Conservation (phyloP, 441 rosid genomes). For the Croton laevigatus region DNA sequence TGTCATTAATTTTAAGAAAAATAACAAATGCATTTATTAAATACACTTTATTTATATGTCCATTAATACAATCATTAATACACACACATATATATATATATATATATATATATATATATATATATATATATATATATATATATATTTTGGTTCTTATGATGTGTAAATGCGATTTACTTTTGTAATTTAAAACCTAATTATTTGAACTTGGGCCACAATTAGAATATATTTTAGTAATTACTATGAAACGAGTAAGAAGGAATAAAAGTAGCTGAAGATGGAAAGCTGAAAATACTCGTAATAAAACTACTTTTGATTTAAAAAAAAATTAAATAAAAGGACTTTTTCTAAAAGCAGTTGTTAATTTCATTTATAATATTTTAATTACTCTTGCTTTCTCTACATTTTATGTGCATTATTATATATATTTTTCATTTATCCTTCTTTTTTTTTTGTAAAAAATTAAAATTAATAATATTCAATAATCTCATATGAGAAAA, state of each 20-base stretch:
- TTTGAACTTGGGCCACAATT: background rate
- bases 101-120: no score
- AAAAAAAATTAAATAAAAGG: no score
- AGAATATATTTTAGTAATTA: background rate
- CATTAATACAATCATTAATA: no score
- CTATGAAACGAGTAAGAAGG: background rate
- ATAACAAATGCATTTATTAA: no score
- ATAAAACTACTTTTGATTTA: no score
- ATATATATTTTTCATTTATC: background rate
- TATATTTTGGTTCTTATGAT: background rate
- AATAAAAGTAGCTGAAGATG: background rate
- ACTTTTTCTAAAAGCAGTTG: background rate
- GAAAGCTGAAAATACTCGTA: no score
- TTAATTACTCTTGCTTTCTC: background rate
- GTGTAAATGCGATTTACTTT: background rate
- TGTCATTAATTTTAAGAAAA: no score
- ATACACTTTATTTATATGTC: no score
- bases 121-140: no score
- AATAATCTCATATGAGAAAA: no score
- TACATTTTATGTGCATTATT: background rate
- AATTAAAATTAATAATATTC: no score
- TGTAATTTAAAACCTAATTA: background rate
- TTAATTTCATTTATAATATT: background rate
- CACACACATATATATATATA: no score
- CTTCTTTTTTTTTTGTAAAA: background rate